Evolutionary conservation across 768 basidiomycete species (phyloP).

Genomic region (Boletus barrowsii): DNA sequence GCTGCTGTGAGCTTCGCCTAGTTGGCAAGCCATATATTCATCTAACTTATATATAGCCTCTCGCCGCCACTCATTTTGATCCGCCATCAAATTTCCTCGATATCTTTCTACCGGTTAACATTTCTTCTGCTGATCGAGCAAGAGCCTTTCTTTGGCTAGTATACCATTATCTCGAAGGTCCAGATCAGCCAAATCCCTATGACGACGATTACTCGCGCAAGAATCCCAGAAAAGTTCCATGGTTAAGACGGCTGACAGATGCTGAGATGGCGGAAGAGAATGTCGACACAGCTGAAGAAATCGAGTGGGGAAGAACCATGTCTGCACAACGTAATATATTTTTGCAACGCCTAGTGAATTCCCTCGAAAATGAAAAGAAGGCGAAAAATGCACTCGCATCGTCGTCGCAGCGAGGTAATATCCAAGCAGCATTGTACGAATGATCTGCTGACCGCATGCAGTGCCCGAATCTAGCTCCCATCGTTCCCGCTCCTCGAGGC

Average conservation of each 20-base stretch:
- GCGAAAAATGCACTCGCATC: conserved; percentile 36
- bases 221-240: conserved; percentile 63
- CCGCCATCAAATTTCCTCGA: conserved; percentile 74
- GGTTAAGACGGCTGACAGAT: conserved; percentile 51
- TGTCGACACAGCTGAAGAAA: conserved; percentile 72
- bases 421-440: not conserved
- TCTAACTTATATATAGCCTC: conserved; percentile 40
- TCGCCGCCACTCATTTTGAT: conserved; percentile 70
- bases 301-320: conserved; percentile 77
- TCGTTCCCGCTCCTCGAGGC: conserved; percentile 26
- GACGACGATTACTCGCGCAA: conserved; percentile 59
- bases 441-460: conserved; percentile 14
- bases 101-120: conserved; percentile 74
- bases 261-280: conserved; percentile 65
- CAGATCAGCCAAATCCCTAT: conserved; percentile 67
- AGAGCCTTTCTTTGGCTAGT: conserved; percentile 80
- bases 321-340: conserved; percentile 67
- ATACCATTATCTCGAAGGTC: conserved; percentile 75
- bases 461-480: conserved; percentile 22
- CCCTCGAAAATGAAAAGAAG: conserved; percentile 51
- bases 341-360: conserved; percentile 63
- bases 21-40: conserved; percentile 7
- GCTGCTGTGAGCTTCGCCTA: conserved; percentile 55
- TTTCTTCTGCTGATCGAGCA: conserved; percentile 72
- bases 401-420: conserved; percentile 24